phyloP scores from a whole-genome alignment of 805 yeast species.

The Candida rishiriensis region DNA sequence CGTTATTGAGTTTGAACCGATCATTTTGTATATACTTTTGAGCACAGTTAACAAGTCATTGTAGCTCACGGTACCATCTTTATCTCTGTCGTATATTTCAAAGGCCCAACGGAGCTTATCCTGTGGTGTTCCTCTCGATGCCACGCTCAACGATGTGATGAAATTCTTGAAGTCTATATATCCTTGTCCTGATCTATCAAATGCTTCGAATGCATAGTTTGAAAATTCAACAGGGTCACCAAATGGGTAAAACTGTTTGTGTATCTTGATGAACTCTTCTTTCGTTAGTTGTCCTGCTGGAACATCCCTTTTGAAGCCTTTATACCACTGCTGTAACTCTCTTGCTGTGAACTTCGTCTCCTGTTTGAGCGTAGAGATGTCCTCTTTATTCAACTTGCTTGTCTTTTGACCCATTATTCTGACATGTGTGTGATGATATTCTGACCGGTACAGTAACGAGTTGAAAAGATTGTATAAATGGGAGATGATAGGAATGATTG shows the following conservation, averaged over 20 bases:
- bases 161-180: slow-evolving; percentile 89
- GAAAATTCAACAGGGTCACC: slow-evolving; percentile 95
- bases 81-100: slow-evolving; percentile 77
- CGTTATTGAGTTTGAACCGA: slow-evolving; percentile 82
- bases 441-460: too few relatives aligned
- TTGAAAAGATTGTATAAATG: too few relatives aligned
- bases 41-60: slow-evolving; percentile 79
- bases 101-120: slow-evolving; percentile 91
- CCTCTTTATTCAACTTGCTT: slow-evolving; percentile 88
- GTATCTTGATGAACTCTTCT: slow-evolving; percentile 85
- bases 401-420: slow-evolving; percentile 85
- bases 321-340: slow-evolving; percentile 97
- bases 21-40: slow-evolving; percentile 86
- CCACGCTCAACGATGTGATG: slow-evolving; percentile 78
- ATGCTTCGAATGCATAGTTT: slow-evolving; percentile 79
- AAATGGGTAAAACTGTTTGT: slow-evolving; percentile 96
- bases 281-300: slow-evolving; percentile 84
- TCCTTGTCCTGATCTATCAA: slow-evolving; percentile 78
- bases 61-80: slow-evolving; percentile 70
- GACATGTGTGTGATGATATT: too few relatives aligned
- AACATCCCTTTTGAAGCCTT: slow-evolving; percentile 91
- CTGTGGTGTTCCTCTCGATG: slow-evolving; percentile 78
- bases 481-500: too few relatives aligned
- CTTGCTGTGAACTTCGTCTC: slow-evolving; percentile 90
- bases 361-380: slow-evolving; percentile 71